phyloP scores from a whole-genome alignment of 2,329 filamentous ascomycete species.

The Sporothrix pallida region DNA sequence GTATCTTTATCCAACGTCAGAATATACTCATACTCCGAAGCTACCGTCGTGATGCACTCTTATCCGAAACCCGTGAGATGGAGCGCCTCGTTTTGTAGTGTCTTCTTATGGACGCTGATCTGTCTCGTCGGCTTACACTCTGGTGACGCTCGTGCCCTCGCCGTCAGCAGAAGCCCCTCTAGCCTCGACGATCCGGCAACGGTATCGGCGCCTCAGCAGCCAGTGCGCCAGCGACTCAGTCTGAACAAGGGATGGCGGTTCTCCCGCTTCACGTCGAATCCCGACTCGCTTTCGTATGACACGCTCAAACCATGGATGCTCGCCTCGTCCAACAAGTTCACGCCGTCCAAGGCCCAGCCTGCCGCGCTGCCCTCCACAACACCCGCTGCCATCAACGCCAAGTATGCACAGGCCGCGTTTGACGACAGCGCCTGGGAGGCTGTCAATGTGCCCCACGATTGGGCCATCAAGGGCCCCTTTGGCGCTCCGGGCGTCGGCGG shows the following conservation, averaged over 20 bases:
- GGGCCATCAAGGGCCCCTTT: conserved; percentile 56
- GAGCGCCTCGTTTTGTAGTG: background rate
- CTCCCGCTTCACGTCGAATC: conserved; percentile 45
- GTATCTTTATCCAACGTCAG: background rate
- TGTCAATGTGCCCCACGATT: conserved; percentile 55
- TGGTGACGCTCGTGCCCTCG: background rate
- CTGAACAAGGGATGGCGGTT: conserved; percentile 47
- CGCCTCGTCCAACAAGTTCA: conserved; percentile 36
- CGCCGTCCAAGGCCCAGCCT: conserved; percentile 27
- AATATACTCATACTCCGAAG: background rate
- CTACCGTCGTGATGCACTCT: background rate
- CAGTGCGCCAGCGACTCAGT: conserved; percentile 44
- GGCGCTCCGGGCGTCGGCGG: conserved; percentile 47
- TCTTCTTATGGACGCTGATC: background rate
- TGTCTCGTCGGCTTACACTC: background rate
- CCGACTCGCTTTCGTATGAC: conserved; percentile 46
- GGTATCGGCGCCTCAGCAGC: background rate
- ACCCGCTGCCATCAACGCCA: conserved; percentile 27
- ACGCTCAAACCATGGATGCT: conserved; percentile 41
- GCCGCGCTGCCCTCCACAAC: conserved; percentile 24
- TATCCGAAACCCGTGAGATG: background rate
- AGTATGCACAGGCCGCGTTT: conserved; percentile 34
- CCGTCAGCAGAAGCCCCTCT: background rate
- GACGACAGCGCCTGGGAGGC: conserved; percentile 52
- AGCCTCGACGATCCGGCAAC: background rate